Base-by-base conservation (phyloP, 208 protist genomes). In the Trypanosoma grayi region DNA sequence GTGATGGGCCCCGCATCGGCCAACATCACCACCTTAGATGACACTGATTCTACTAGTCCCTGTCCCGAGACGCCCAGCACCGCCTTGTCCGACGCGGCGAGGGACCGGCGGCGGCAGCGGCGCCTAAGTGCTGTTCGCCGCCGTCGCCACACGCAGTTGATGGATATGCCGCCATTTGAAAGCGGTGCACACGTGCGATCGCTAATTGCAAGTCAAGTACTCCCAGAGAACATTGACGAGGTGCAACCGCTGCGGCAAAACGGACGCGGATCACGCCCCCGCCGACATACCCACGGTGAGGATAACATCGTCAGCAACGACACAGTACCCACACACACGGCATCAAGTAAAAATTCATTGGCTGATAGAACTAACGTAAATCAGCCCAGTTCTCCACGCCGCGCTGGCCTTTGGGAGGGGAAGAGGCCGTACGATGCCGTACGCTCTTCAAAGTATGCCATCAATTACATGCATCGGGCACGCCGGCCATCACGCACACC, bases 141-240 rank as follows among this genome's bases (percentile, higher is more conserved):
- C 4, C 31, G 10, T 16, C 55, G 25, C 14, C 27, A 44, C 14
- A 24, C 1, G 11, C 55, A 52, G 9, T 47, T 39, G 27, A 52
- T 51, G 2, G 55, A 61, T 50, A 27, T 47, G 10, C 37, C 31
- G 1, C 40, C 43, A 3, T 61, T 24, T 50, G 6, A 40, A 10
- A 47, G 44, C 25, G 25, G 31, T 6, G 13, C 14, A 2, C 11
- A 4, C 5, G 10, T 61, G 16, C 55, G 37, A 27, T 61, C 55
- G 8, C 55, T 61, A 16, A 2, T 50, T 1, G 22, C 39, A 2
- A 61, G 44, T 51, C 55, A 61, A 31, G 36, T 51, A 30, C 4
- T 47, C 10, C 34, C 31, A 31, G 55, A 51, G 16, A 6, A 25
- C 27, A 13, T 51, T 7, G 39, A 61, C 28, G 1, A 4, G 8